Evolutionary conservation across 257 asterid genomes (phyloP), one percentile per base, ranked within the genome.

Genomic region (Solanum ossicruentum): DNA sequence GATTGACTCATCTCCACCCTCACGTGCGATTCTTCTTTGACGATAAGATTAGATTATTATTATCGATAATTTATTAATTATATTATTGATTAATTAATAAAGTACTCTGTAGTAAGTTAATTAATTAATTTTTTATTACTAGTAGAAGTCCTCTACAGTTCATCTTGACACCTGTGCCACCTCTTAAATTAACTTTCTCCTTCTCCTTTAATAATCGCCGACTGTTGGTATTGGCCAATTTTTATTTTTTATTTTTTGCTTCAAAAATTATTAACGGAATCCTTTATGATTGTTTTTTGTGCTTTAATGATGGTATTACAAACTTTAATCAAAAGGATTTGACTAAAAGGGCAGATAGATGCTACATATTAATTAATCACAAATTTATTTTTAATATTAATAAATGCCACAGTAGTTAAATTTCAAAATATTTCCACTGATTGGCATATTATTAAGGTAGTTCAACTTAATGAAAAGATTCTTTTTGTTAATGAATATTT

Each of bases 21-120:
- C 97, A 92, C 95, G 95, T 90, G 93, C 89, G 87, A 89, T 65
- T 57, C 87, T 82, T 36, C 63, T 79, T 26, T 67, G 73, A 81
- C 85, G 23, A 58, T 79, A 43, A 21, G 45, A 67, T 54, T 85
- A 54, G 82, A 85, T 45, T 54, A 41, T 32, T 73, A 39, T 8
- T 58, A 20, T 13, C 13, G 7, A 1, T 3, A 32, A 16, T 9
- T 60, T 23, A 41, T 65, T 65, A 65, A 20, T 58, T 3, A 4
- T 60, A n/a, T 7, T 65, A 65, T 65, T 36, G 26, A 69, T 36
- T 69, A 73, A 73, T 73, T 73, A 47, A 69, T 69, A 36, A 36
- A 36, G 6, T 36, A 69, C 26, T 45, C 32, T n/a, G 58, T 73
- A 73, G 81, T 72, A 6, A 72, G 81, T 72, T 13, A 12, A 12